Evolutionary conservation across 441 rosid genomes (phyloP).

Genomic region (Adansonia gregorii): DNA sequence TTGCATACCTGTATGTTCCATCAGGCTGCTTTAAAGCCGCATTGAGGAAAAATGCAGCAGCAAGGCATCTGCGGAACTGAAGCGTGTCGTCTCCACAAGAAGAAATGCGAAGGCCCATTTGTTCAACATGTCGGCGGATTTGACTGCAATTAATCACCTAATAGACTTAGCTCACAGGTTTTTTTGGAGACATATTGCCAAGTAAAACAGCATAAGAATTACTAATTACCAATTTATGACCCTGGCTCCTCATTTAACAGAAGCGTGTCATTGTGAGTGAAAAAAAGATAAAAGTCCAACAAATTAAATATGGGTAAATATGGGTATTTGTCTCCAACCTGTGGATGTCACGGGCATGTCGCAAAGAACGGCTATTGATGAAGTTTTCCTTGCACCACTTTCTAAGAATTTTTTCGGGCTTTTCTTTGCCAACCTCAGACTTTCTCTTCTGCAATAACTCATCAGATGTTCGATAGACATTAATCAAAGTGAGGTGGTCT

Average conservation of each 20-base stretch:
- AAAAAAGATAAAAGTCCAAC: not conserved
- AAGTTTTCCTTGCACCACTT: slow-evolving; percentile 95
- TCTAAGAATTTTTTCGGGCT: slow-evolving; percentile 58
- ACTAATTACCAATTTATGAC: not conserved
- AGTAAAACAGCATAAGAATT: slow-evolving; percentile 16
- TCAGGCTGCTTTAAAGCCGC: slow-evolving; percentile 92
- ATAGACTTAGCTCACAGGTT: not conserved
- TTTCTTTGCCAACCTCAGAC: slow-evolving; percentile 39
- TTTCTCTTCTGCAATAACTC: slow-evolving; percentile 68
- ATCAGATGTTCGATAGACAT: slow-evolving; percentile 71
- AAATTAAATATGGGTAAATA: not conserved
- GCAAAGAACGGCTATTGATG: slow-evolving; percentile 71
- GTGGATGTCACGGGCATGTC: slow-evolving; percentile 81
- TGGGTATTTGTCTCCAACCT: slow-evolving; percentile 44
- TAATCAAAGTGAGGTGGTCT: slow-evolving; percentile 79
- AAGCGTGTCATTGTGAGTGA: not conserved
- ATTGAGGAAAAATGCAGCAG: slow-evolving; percentile 89
- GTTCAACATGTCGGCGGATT: slow-evolving; percentile 69
- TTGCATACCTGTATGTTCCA: slow-evolving; percentile 71
- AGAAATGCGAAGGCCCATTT: slow-evolving; percentile 73
- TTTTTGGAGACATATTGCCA: not conserved
- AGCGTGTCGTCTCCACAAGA: slow-evolving; percentile 83
- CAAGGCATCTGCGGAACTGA: slow-evolving; percentile 86
- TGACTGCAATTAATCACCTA: slow-evolving; percentile 59
- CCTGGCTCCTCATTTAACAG: not conserved